These are phyloP conservation scores for Tolypocladium inflatum DNA, from an alignment of 2,329 filamentous ascomycete species.

Conservation along the genomic window DNA sequence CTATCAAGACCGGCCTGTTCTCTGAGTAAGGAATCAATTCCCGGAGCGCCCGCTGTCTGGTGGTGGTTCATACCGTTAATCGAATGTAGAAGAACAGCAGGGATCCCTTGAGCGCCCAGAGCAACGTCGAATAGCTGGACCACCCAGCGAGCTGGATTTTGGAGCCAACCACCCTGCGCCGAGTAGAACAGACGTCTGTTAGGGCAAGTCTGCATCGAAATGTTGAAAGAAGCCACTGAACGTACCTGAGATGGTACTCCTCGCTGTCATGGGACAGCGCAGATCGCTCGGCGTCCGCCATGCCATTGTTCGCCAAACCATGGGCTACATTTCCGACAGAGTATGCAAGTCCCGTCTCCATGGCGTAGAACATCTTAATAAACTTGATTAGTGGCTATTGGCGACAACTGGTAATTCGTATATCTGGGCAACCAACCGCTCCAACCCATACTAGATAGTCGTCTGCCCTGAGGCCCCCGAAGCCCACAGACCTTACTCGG, in stretches of 20 bases:
- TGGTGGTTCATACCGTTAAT: slow-evolving; percentile 24
- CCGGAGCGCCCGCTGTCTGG: background rate
- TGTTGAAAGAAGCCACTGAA: background rate
- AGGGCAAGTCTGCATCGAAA: background rate
- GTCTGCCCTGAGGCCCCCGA: slow-evolving; percentile 41
- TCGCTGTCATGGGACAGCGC: slow-evolving; percentile 30
- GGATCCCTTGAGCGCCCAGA: slow-evolving; percentile 48
- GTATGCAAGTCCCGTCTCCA: slow-evolving; percentile 42
- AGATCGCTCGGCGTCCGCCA: slow-evolving; percentile 40
- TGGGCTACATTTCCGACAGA: slow-evolving; percentile 35
- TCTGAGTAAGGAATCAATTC: background rate
- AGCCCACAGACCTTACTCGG: slow-evolving; percentile 36
- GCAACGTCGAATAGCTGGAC: slow-evolving; percentile 41
- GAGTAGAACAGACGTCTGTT: background rate
- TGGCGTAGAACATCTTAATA: slow-evolving; percentile 36
- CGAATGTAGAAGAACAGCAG: slow-evolving; percentile 47
- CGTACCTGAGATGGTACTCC: slow-evolving; percentile 32
- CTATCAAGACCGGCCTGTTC: slow-evolving; percentile 27
- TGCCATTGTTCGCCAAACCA: slow-evolving; percentile 47
- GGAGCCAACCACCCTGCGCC: slow-evolving; percentile 37
- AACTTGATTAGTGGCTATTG: background rate
- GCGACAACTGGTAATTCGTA: too few species aligned
- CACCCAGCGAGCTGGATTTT: slow-evolving; percentile 48
- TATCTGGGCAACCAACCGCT: slow-evolving; percentile 24
- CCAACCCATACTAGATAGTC: slow-evolving; percentile 51